Conservation (phyloP, 2,329 filamentous ascomycete genomes). For the Bipolaris cookei region DNA sequence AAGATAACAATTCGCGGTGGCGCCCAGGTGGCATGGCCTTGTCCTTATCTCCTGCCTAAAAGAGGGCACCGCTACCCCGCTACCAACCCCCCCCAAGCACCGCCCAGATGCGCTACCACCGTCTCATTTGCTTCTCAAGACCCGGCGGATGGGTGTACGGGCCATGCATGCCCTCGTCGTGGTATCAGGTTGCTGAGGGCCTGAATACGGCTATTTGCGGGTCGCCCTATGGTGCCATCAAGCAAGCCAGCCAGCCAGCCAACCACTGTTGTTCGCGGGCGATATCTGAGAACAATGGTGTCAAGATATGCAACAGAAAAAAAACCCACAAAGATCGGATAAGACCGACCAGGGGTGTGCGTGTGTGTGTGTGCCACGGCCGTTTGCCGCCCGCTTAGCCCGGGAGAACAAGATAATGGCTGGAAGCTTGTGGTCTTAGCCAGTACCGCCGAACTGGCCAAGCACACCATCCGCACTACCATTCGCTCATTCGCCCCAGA, state of each 20-base stretch:
- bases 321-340: background rate
- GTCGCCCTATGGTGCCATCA: background rate
- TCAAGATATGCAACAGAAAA: background rate
- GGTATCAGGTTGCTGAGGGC: slow-evolving; percentile 2
- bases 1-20: slow-evolving; percentile 21
- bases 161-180: background rate
- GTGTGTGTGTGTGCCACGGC: background rate
- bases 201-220: slow-evolving; percentile 12
- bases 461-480: slow-evolving; percentile 1
- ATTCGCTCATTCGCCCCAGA: slow-evolving; percentile 4
- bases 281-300: background rate
- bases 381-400: slow-evolving; percentile 2
- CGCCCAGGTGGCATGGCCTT: slow-evolving; percentile 12
- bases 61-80: slow-evolving; percentile 15
- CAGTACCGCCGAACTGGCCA: slow-evolving; percentile 11
- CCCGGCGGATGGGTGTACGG: slow-evolving; percentile 1
- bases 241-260: background rate
- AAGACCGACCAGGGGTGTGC: background rate
- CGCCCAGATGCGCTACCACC: slow-evolving; percentile 9
- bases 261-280: background rate
- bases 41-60: slow-evolving; percentile 20
- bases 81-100: slow-evolving; percentile 12
- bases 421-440: slow-evolving; percentile 14
- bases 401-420: slow-evolving; percentile 11
- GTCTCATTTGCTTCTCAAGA: slow-evolving; percentile 9